Evolutionary conservation across 345 rosid genomes (phyloP), one percentile per base, ranked within the genome.

Genomic region (Melaleuca alternifolia): DNA sequence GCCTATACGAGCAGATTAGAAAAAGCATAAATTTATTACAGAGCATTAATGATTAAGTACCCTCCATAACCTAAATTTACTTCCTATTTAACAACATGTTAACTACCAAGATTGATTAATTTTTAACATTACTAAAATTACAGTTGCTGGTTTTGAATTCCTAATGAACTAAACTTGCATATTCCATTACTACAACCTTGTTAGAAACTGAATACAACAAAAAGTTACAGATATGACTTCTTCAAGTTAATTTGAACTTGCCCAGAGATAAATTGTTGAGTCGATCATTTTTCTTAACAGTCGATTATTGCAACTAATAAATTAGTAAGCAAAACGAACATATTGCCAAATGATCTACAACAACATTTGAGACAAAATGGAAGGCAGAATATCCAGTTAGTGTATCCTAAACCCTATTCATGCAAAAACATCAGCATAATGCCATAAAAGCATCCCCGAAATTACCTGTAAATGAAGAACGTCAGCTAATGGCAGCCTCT

Each of bases 391-490:
- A 65, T 65, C 77, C 77, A 65, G 23, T 30, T 14, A 30, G 76
- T 41, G 23, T 65, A 65, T 65, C 46, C 77, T n/a, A 23, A 83
- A 83, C 57, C 33, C 52, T 16, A 83, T 83, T 83, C 84, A 51
- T 16, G 44, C 23, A 61, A 83, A 82, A 20, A 50, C 24, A 46
- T 84, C 71, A 84, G 50, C 59, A 44, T 61, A 21, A 62, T 59
- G 76, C 46, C 54, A 83, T n/a, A 54, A 51, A 83, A 15, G 84
- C 84, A 23, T 33, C 56, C 44, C 33, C 51, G 84, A 15, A 85
- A 65, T 54, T 83, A 97, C 99, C 98, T 96, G 99, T 92, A 96
- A 89, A 90, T 93, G 98, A 89, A 95, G 94, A 91, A 95, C 96
- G 87, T 97, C 98, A 65, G 94, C 89, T 84, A 95, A 88, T 30